These are phyloP conservation scores for Collybiopsis confluens DNA, from an alignment of 768 basidiomycete genomes.

Conservation along the genomic window DNA sequence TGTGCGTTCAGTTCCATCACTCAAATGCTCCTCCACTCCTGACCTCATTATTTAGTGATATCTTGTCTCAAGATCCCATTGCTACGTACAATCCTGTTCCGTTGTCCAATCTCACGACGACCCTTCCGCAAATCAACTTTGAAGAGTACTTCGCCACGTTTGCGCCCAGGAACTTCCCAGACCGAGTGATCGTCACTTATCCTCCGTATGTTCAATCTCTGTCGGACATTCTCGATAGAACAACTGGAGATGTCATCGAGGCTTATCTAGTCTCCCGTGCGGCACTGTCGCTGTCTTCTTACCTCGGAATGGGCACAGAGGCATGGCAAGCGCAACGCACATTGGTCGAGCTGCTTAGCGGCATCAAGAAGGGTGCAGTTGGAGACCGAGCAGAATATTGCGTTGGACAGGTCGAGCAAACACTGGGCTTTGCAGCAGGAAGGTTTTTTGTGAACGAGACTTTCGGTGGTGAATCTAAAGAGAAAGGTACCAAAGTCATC, in stretches of 20 bases:
- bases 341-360: conserved; percentile 69
- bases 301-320: conserved; percentile 71
- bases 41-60: conserved; percentile 39
- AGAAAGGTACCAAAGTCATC: conserved; percentile 81
- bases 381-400: conserved; percentile 86
- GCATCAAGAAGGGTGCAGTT: conserved; percentile 83
- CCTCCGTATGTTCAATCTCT: conserved; percentile 72
- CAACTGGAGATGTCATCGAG: conserved; percentile 69
- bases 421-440: conserved; percentile 86
- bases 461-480: conserved; percentile 73
- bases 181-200: conserved; percentile 75
- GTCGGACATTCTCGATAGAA: conserved; percentile 61
- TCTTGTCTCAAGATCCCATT: conserved; percentile 74
- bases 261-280: conserved; percentile 84
- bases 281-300: conserved; percentile 61
- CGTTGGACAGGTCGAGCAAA: conserved; percentile 61
- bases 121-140: conserved; percentile 77
- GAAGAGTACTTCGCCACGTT: conserved; percentile 84
- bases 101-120: conserved; percentile 61
- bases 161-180: conserved; percentile 71
- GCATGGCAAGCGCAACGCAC: conserved; percentile 73
- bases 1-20: conserved; percentile 36
- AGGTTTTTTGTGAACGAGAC: conserved; percentile 85
- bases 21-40: neutral
- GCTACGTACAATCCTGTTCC: conserved; percentile 84